These are phyloP conservation scores for Aspergillus carbonarius DNA, from an alignment of 2,329 filamentous ascomycete genomes.

Conservation along the genomic window DNA sequence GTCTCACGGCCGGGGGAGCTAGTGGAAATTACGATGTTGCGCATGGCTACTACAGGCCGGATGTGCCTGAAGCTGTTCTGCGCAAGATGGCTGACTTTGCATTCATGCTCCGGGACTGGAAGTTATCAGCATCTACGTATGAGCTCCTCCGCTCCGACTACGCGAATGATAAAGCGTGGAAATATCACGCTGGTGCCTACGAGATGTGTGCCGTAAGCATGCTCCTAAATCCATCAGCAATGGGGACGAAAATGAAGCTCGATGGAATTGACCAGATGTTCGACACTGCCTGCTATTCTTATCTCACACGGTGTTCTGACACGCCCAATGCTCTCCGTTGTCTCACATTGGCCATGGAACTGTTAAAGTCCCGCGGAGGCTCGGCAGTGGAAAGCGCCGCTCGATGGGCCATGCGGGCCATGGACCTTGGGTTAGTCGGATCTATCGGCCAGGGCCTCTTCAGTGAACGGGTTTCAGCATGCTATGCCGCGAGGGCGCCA, in stretches of 20 bases:
- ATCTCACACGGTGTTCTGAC: conserved; percentile 77
- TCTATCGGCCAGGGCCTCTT: conserved; percentile 76
- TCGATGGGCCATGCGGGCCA: conserved; percentile 74
- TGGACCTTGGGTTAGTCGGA: conserved; percentile 76
- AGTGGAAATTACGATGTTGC: conserved; percentile 71
- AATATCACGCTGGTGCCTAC: conserved; percentile 86
- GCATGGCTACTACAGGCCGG: conserved; percentile 78
- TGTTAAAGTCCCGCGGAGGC: conserved; percentile 77
- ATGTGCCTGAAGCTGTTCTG: conserved; percentile 85
- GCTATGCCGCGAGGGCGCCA: conserved; percentile 73
- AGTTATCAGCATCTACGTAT: conserved; percentile 86
- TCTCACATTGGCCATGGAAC: conserved; percentile 73
- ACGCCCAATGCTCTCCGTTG: conserved; percentile 79
- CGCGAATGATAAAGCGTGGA: conserved; percentile 94
- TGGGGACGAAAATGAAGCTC: conserved; percentile 71
- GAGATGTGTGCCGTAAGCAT: conserved; percentile 91
- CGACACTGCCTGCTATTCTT: conserved; percentile 88
- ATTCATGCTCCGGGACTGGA: conserved; percentile 97
- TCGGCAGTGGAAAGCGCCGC: conserved; percentile 82
- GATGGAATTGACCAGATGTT: conserved; percentile 85
- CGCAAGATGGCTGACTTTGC: conserved; percentile 91
- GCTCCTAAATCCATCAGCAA: conserved; percentile 70
- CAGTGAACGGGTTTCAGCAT: conserved; percentile 81
- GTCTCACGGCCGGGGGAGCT: conserved; percentile 46
- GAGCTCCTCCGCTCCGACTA: conserved; percentile 87